Evolutionary conservation across 2,329 filamentous ascomycete genomes (phyloP).

Genomic region (Curvularia spicifera): DNA sequence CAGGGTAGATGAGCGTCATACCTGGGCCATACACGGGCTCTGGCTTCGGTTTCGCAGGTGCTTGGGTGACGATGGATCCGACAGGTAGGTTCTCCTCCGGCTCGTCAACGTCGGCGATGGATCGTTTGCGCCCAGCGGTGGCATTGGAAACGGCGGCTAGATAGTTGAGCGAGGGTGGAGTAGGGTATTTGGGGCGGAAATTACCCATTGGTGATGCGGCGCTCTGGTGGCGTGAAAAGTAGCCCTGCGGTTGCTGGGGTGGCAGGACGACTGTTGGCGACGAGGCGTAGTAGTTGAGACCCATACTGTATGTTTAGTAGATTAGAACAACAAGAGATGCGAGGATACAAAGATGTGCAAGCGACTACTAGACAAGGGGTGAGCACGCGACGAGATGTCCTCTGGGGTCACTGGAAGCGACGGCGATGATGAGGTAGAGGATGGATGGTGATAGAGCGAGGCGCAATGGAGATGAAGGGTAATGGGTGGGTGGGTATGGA

Average conservation of each 20-base stretch:
- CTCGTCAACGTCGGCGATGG: constrained; percentile 78
- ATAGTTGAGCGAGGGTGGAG: constrained; percentile 53
- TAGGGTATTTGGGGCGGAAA: constrained; percentile 50
- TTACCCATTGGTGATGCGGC: constrained; percentile 46
- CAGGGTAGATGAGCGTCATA: constrained; percentile 74
- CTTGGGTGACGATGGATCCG: constrained; percentile 55
- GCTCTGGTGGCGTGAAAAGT: constrained; percentile 45
- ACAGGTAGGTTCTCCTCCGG: constrained; percentile 63
- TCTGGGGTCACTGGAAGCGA: constrained; percentile 33
- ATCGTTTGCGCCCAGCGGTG: constrained; percentile 74
- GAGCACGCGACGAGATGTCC: constrained; percentile 31
- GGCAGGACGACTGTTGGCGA: constrained; percentile 57
- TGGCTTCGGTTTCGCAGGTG: constrained; percentile 64
- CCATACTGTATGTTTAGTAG: constrained; percentile 54
- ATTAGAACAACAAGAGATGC: constrained; percentile 35
- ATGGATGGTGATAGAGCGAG: constrained; percentile 21
- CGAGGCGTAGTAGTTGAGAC: constrained; percentile 55
- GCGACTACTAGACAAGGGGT: constrained; percentile 34
- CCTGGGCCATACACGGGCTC: constrained; percentile 74
- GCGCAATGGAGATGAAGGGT: constrained; percentile 8
- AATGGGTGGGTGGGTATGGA: constrained; percentile 18
- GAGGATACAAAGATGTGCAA: constrained; percentile 45
- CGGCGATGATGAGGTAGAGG: constrained; percentile 29
- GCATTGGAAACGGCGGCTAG: constrained; percentile 50
- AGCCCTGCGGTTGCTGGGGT: constrained; percentile 48